These are phyloP conservation scores for Aspergillus cristatus DNA, from an alignment of 495 filamentous ascomycete species.

Conservation along the genomic window DNA sequence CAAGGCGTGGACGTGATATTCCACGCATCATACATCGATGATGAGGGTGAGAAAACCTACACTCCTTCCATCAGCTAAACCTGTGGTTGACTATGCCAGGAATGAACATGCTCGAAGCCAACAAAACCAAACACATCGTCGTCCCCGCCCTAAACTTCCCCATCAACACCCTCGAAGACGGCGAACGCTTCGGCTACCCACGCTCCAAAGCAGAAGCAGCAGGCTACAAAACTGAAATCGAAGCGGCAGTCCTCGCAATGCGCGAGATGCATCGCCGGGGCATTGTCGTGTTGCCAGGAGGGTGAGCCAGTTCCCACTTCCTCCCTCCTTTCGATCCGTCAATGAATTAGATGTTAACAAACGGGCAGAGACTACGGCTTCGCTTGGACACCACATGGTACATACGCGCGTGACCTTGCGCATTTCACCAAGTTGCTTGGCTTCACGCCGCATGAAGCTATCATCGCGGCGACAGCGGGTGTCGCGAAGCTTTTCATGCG, in stretches of 20 bases:
- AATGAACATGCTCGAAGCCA: constrained; percentile 39
- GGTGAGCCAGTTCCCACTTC: constrained; percentile 4
- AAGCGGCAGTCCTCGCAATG: constrained; percentile 28
- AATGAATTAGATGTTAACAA: background rate
- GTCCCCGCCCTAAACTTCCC: constrained; percentile 41
- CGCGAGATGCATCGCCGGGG: constrained; percentile 40
- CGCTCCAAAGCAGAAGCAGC: constrained; percentile 35
- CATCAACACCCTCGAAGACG: constrained; percentile 32
- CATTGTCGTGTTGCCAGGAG: constrained; percentile 39
- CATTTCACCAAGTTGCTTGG: constrained; percentile 42
- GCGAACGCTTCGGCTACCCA: constrained; percentile 36
- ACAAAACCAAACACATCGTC: constrained; percentile 37
- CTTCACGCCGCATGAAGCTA: constrained; percentile 41
- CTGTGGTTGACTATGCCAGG: background rate
- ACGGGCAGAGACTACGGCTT: constrained; percentile 41
- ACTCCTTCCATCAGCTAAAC: too few relatives aligned
- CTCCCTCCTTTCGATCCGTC: too few relatives aligned
- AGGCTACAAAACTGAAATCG: constrained; percentile 37
- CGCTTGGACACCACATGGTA: constrained; percentile 44
- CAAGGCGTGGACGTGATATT: constrained; percentile 43
- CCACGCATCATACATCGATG: constrained; percentile 39
- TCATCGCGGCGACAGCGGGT: constrained; percentile 40
- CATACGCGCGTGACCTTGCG: constrained; percentile 39
- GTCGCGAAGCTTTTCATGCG: constrained; percentile 41
- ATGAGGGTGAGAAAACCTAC: constrained; percentile 21